Evolutionary conservation across 2,329 filamentous ascomycete species (phyloP), one percentile per base, ranked within the genome.

Genomic region (Herpotrichia juniperi): DNA sequence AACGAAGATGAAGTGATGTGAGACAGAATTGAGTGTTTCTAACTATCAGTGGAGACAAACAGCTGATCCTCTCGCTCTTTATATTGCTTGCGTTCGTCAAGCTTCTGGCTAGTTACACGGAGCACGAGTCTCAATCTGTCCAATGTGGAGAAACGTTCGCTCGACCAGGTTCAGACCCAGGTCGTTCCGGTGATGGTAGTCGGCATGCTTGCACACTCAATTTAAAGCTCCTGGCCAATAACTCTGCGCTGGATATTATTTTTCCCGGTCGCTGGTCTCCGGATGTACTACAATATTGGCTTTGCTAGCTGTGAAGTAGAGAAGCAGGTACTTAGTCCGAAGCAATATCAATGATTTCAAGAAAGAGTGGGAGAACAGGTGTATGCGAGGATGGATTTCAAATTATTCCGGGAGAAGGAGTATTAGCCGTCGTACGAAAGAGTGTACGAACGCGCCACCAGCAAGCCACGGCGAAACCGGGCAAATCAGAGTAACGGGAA

Each of bases 401-500:
- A 48, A 48, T 51, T 48, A 24, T 39, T 17, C 43, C 35, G 45
- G 37, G 31, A 24, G 21, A 4, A 31, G 2, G 17, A 17, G 24
- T 42, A 40, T 52, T 54, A 37, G 48, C 47, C 34, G 59, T 51
- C 31, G 48, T 47, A 48, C 55, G 31, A 50, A 37, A 19, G 16
- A 37, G 34, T 7, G 34, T 28, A 28, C 11, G 43, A 43, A 16
- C 46, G 48, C 54, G 51, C 50, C 58, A 57, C 53, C 54, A 46
- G 50, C 39, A 42, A 32, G 37, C 46, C 39, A 39, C 39, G 8
- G 42, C 40, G 58, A 54, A 56, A 61, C 59, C 56, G 14, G 47
- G 22, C 61, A 53, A 65, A 65, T 65, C 26, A 50, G 51, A 31
- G 21, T 21, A 32, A 30, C 11, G 34, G 32, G 24, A 31, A 2